Evolutionary conservation across 441 rosid genomes (phyloP).

Genomic region (Brassica hybrid): DNA sequence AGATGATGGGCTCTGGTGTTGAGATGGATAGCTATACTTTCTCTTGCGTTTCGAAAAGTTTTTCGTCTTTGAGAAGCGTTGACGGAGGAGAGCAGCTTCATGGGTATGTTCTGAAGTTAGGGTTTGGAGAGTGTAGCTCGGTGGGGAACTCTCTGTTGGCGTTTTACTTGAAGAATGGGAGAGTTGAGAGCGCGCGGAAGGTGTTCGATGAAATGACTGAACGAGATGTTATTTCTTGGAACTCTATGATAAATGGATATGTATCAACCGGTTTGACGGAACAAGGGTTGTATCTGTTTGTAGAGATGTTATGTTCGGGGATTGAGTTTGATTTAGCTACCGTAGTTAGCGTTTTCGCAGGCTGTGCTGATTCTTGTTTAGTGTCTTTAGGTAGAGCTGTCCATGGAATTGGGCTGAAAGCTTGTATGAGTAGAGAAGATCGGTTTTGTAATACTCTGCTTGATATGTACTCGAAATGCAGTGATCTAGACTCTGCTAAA

Average conservation of each 20-base stretch:
- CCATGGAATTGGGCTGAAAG: conserved; percentile 59
- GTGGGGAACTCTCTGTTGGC: conserved; percentile 62
- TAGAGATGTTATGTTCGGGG: conserved; percentile 52
- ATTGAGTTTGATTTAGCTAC: conserved; percentile 59
- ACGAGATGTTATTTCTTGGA: conserved; percentile 74
- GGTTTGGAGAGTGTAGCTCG: conserved; percentile 46
- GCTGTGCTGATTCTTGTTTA: conserved; percentile 53
- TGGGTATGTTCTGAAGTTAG: conserved; percentile 58
- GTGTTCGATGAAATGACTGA: conserved; percentile 73
- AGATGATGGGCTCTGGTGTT: conserved; percentile 58
- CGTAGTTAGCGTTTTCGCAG: conserved; percentile 55
- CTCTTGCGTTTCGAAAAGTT: conserved; percentile 66
- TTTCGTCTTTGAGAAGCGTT: conserved; percentile 50
- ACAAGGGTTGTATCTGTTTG: conserved; percentile 51
- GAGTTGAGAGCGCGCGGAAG: conserved; percentile 54
- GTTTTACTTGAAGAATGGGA: conserved; percentile 52
- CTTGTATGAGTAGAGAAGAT: conserved; percentile 41
- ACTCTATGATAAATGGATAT: conserved; percentile 64
- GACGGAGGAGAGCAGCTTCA: conserved; percentile 64
- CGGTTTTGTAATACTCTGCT: conserved; percentile 58
- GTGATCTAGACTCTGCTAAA: conserved; percentile 51
- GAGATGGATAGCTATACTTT: conserved; percentile 56
- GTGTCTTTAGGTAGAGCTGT: conserved; percentile 54
- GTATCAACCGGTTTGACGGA: conserved; percentile 49
- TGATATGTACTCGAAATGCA: conserved; percentile 74